Base-by-base conservation (phyloP, 2,329 filamentous ascomycete species). In the Pseudogymnoascus sp. region DNA sequence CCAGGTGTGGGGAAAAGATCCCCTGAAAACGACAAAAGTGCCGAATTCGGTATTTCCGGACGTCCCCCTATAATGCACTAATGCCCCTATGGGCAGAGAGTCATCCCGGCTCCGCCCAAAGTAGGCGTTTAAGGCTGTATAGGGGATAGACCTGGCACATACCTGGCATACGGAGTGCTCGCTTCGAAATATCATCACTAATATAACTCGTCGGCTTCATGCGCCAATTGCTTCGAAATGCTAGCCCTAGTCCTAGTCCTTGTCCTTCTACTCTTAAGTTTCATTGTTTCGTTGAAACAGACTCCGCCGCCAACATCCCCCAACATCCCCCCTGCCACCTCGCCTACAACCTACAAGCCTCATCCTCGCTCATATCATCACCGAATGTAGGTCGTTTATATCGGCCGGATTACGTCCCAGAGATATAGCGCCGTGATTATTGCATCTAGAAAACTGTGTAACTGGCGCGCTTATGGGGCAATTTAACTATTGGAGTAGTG, bases 1-100 rank as follows among this genome's bases (percentile, higher is more conserved):
- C 43, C 43, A 54, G 43, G 43, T 33, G 43, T 54, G 47, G 47
- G 47, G 47, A 54, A 54, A 54, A 33, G 47, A 54, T 54, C 47
- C 28, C 47, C 47, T 54, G 47, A 54, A 54, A 54, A 54, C 47
- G 5, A 54, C 47, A 4, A 54, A 54, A 54, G 47, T 54, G 47
- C 47, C 47, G 47, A 54, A 54, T 54, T 54, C 47, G 47, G 25
- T 54, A 54, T 54, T 54, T 54, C 28, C 47, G 9, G 9, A 30
- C 8, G 43, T 50, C 43, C 14, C 14, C 43, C 43, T 50, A 50
- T 33, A 54, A 54, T 54, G 47, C 47, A 54, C 47, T 54, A 54
- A 54, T 54, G 47, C 47, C 18, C 9, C n/a, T 33, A 54, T 20
- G 25, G 47, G 47, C 47, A 54, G 16, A 54, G 16, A 54, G n/a